Conservation (phyloP, 352 stramenopile species). For the Globisporangium viniferum region DNA sequence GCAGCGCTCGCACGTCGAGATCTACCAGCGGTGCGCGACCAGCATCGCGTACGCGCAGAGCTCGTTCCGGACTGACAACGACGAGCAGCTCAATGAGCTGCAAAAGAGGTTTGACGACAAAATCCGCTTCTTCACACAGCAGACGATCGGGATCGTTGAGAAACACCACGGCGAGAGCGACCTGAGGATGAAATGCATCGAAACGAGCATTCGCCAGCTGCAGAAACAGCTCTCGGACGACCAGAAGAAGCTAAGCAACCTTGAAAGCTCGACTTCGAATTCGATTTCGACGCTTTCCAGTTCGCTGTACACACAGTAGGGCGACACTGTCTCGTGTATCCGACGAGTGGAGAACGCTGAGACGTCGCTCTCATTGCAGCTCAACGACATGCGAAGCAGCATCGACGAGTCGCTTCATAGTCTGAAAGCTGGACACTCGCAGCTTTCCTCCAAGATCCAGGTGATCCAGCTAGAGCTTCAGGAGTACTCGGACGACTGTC, state of each 20-base stretch:
- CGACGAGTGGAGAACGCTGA: conserved; percentile 32
- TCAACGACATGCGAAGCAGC: conserved; percentile 18
- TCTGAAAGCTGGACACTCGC: conserved; percentile 25
- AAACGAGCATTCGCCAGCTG: conserved; percentile 22
- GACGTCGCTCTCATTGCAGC: conserved; percentile 18
- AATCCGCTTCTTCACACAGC: conserved; percentile 26
- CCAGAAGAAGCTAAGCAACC: conserved; percentile 17
- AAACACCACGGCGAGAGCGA: conserved; percentile 25
- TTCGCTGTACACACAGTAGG: conserved; percentile 13
- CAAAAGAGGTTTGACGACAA: conserved; percentile 32
- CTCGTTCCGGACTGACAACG: conserved; percentile 21
- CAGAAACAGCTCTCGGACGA: conserved; percentile 25
- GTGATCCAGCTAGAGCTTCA: conserved; percentile 41
- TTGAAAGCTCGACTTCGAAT: conserved; percentile 23
- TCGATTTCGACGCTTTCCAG: conserved; percentile 10
- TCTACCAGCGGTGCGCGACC: conserved; percentile 30
- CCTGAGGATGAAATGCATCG: conserved; percentile 14
- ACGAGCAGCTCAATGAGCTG: conserved; percentile 26
- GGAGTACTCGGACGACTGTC: conserved; percentile 24
- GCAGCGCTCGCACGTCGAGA: conserved; percentile 17
- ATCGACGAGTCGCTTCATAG: conserved; percentile 24
- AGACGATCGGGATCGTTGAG: conserved; percentile 22
- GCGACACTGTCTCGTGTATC: conserved; percentile 19
- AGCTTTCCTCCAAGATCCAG: conserved; percentile 42
- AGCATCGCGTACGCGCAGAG: conserved; percentile 36